Percentiles rank a stretch among this genome's conserved stretches.
Evolutionary conservation across 441 rosid genomes (phyloP).

Genomic region (Melastoma candidum): DNA sequence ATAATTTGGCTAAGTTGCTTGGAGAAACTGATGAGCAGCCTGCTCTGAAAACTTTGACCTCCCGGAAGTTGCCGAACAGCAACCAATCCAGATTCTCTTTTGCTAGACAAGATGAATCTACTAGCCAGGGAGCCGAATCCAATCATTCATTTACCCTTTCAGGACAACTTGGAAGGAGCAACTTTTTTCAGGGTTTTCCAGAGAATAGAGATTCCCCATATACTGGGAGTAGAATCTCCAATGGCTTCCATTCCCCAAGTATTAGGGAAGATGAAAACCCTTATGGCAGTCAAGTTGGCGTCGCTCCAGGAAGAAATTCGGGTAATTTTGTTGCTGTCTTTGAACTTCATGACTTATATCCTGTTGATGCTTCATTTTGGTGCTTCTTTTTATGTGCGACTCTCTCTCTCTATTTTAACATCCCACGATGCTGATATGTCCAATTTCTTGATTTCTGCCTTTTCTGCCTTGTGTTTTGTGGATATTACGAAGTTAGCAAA

Average conservation of each 20-base stretch:
- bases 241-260: constrained; percentile 45
- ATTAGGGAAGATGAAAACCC: constrained; percentile 38
- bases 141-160: constrained; percentile 27
- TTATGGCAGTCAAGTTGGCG: constrained; percentile 26
- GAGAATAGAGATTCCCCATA: constrained; percentile 33
- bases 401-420: not conserved
- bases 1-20: constrained; percentile 47
- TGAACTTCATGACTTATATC: not conserved
- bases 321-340: constrained; percentile 28
- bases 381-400: constrained; percentile 8
- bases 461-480: not conserved
- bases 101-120: constrained; percentile 69
- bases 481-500: not conserved
- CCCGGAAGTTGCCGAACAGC: constrained; percentile 49
- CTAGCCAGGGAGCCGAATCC: constrained; percentile 29
- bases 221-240: constrained; percentile 29
- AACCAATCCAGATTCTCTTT: constrained; percentile 91
- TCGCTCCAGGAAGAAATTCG: constrained; percentile 43
- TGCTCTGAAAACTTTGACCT: constrained; percentile 36
- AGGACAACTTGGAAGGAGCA: constrained; percentile 26
- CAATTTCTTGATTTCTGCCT: not conserved
- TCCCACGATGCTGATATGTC: not conserved
- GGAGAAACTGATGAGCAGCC: constrained; percentile 46
- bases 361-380: not conserved
- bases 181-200: constrained; percentile 29